Percentiles rank a stretch among this genome's conserved stretches.
These are phyloP conservation scores for Ophioceras dolichostomum DNA, from an alignment of 2,329 filamentous ascomycete species.

Conservation along the genomic window DNA sequence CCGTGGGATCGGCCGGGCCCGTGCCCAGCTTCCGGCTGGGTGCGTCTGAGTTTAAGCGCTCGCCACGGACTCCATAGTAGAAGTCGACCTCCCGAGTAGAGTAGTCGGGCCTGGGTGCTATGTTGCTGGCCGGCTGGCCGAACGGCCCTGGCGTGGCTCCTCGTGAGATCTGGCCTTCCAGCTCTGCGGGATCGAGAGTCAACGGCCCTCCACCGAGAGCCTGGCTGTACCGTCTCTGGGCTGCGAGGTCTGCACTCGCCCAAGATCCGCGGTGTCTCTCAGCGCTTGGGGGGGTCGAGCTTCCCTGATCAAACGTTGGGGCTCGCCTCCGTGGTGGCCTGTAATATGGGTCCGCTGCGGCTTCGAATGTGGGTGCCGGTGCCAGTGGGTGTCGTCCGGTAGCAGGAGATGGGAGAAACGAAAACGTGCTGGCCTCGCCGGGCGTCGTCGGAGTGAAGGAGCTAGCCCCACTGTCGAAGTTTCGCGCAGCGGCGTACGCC, in stretches of 20 bases:
- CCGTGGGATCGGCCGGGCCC: slow-evolving; percentile 87
- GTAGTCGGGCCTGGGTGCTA: slow-evolving; percentile 64
- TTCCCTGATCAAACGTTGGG: slow-evolving; percentile 29
- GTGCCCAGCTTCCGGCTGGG: slow-evolving; percentile 81
- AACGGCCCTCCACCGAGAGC: slow-evolving; percentile 14
- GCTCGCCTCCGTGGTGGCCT: slow-evolving; percentile 57
- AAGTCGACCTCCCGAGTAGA: slow-evolving; percentile 92
- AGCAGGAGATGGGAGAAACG: slow-evolving; percentile 51
- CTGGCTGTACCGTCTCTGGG: slow-evolving; percentile 24
- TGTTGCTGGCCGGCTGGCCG: slow-evolving; percentile 23
- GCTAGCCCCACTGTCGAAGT: slow-evolving; percentile 45
- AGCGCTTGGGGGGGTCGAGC: slow-evolving; percentile 29
- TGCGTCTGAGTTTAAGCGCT: slow-evolving; percentile 69
- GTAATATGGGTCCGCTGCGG: slow-evolving; percentile 70
- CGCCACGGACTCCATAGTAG: slow-evolving; percentile 87
- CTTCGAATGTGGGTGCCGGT: slow-evolving; percentile 32
- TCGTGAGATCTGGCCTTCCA: slow-evolving; percentile 27
- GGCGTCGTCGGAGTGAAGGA: slow-evolving; percentile 63
- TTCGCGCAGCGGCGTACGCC: slow-evolving; percentile 30
- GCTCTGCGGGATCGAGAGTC: slow-evolving; percentile 26
- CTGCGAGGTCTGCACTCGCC: slow-evolving; percentile 22
- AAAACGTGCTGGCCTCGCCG: slow-evolving; percentile 58
- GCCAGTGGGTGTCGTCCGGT: slow-evolving; percentile 28
- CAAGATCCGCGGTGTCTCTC: slow-evolving; percentile 22
- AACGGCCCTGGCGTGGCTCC: slow-evolving; percentile 28